Conservation (phyloP, 305 asterid species). For the Solanum chacoense region DNA sequence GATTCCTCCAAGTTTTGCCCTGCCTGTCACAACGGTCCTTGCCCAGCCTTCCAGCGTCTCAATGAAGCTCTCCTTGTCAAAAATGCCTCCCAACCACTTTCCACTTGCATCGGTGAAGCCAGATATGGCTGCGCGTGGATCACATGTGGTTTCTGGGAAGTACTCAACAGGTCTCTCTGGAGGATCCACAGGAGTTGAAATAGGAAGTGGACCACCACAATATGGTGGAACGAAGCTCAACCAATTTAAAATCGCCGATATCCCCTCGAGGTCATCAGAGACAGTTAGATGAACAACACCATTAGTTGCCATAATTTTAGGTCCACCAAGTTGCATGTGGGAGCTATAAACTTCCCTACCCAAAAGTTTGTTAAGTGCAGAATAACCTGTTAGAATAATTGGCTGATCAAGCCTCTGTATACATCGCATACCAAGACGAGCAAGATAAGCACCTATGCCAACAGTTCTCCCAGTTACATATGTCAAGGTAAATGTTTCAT, state of each 20-base stretch:
- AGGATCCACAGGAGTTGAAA: conserved; percentile 57
- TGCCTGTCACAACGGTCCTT: conserved; percentile 89
- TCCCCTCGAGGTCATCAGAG: conserved; percentile 90
- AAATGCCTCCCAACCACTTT: conserved; percentile 88
- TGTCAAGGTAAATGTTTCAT: conserved; percentile 85
- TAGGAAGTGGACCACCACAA: conserved; percentile 85
- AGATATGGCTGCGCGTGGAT: conserved; percentile 94
- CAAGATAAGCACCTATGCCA: conserved; percentile 95
- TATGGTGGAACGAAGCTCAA: conserved; percentile 81
- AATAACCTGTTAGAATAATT: conserved; percentile 91
- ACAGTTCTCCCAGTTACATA: conserved; percentile 95
- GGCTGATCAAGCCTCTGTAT: conserved; percentile 98
- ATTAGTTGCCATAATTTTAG: conserved; percentile 96
- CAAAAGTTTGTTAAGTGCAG: conserved; percentile 90
- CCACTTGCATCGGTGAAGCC: conserved; percentile 57
- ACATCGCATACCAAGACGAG: conserved; percentile 99
- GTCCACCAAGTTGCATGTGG: conserved; percentile 99
- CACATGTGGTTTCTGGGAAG: conserved; percentile 76
- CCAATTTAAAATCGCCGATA: conserved; percentile 84
- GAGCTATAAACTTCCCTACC: conserved; percentile 99
- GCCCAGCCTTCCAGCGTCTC: conserved; percentile 99
- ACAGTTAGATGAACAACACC: conserved; percentile 98
- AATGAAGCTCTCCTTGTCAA: conserved; percentile 75
- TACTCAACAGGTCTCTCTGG: conserved; percentile 65
- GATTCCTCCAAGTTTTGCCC: conserved; percentile 96